Conservation (phyloP, 306 rosid genomes). For the Senna tora region DNA sequence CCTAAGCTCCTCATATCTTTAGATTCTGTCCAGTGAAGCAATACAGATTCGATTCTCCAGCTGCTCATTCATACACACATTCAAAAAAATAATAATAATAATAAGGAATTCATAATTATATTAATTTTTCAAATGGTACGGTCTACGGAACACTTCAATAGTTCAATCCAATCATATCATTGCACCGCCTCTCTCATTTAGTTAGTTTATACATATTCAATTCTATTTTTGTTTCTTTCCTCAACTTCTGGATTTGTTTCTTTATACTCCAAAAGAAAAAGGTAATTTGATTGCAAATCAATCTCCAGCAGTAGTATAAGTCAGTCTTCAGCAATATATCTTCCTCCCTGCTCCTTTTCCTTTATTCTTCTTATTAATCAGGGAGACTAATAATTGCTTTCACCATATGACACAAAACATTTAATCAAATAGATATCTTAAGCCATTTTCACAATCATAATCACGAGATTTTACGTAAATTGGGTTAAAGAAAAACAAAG, state of each 20-base stretch:
- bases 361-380: too few species aligned
- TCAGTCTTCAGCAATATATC: background rate
- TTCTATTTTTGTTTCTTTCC: background rate
- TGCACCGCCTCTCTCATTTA: background rate
- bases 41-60: background rate
- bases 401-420: background rate
- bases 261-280: background rate
- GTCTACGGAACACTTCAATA: too few species aligned
- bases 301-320: background rate
- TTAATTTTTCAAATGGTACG: too few species aligned
- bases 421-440: background rate
- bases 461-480: too few species aligned
- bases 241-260: background rate
- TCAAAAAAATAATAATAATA: too few species aligned
- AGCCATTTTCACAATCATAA: background rate
- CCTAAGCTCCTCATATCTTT: background rate
- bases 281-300: background rate
- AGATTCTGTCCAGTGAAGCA: slow-evolving; percentile 1
- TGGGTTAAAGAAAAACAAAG: too few species aligned
- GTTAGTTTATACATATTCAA: too few species aligned
- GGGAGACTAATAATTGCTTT: background rate
- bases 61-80: background rate
- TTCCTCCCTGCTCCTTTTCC: background rate
- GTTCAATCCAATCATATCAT: too few species aligned
- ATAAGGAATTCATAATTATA: too few species aligned